Conservation (phyloP, 1,139 yeast genomes). For the Nakaseomyces nivariensis region DNA sequence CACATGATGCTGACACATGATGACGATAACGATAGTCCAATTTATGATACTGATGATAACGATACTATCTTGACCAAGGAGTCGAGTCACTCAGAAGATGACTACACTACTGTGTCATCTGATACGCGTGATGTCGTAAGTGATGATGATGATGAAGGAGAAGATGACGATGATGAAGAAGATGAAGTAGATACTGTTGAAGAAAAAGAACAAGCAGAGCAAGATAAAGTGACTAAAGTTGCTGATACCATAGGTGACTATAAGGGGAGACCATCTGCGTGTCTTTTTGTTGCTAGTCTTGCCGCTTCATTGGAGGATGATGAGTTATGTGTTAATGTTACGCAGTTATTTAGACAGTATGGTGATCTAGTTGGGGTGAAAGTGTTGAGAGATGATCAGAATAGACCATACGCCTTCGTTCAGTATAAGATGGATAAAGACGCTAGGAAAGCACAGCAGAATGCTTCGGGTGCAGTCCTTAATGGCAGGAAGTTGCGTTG, state of each 20-base stretch:
- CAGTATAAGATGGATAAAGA: slow-evolving; percentile 68
- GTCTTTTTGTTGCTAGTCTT: slow-evolving; percentile 80
- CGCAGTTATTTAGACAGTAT: slow-evolving; percentile 53
- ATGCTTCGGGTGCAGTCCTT: slow-evolving; percentile 59
- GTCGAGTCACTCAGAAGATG: background rate
- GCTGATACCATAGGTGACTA: slow-evolving; percentile 8
- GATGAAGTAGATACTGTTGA: background rate
- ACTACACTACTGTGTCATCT: background rate
- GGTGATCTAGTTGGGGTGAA: slow-evolving; percentile 69
- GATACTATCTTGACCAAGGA: background rate
- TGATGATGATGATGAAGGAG: background rate
- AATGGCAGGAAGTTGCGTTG: slow-evolving; percentile 75
- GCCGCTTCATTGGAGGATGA: slow-evolving; percentile 58
- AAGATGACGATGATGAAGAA: background rate
- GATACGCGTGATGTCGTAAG: background rate
- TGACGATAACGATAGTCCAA: background rate
- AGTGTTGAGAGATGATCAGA: slow-evolving; percentile 70
- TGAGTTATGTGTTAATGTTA: slow-evolving; percentile 57
- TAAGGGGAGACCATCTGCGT: slow-evolving; percentile 61
- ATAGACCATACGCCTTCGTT: slow-evolving; percentile 90
- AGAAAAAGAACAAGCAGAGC: background rate
- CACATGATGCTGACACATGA: background rate
- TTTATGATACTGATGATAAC: background rate
- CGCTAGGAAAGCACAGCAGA: slow-evolving; percentile 55
- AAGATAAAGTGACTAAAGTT: background rate